phyloP scores from a whole-genome alignment of 202 grass and related monocot species.

The Thinopyrum obtusiflorum region DNA sequence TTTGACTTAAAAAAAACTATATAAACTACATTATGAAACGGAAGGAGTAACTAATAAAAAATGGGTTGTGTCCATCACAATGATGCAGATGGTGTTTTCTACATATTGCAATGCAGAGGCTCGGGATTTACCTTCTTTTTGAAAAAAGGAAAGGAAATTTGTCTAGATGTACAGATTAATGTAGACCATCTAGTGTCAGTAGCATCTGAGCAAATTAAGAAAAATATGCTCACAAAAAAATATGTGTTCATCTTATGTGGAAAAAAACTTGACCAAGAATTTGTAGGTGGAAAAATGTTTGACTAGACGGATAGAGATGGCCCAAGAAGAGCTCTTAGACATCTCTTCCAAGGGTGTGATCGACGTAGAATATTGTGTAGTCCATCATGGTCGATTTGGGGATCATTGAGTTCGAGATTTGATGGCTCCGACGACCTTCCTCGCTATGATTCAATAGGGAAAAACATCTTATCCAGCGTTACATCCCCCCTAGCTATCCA shows the following conservation, averaged over 20 bases:
- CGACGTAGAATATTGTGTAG: not conserved
- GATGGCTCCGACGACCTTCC: slow-evolving; percentile 14
- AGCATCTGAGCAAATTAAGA: not conserved
- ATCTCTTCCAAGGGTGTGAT: not conserved
- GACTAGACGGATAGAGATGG: not conserved
- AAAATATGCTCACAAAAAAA: not conserved
- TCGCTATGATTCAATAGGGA: not conserved
- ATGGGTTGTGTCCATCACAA: too few species aligned
- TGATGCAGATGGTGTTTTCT: too few species aligned
- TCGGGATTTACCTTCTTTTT: too few species aligned
- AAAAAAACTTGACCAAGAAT: slow-evolving; percentile 30
- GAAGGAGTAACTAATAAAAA: too few species aligned
- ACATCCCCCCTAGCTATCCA: slow-evolving; percentile 12
- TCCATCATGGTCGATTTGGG: not conserved
- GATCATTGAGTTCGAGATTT: not conserved
- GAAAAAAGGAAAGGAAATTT: too few species aligned
- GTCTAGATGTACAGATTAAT: not conserved
- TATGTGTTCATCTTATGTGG: not conserved
- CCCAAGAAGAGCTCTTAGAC: not conserved
- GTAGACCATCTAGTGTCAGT: not conserved
- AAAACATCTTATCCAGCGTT: not conserved
- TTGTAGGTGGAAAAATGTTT: not conserved
- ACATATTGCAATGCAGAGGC: too few species aligned
- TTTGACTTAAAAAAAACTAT: too few species aligned
- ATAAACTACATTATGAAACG: too few species aligned